phyloP scores from a whole-genome alignment of 108 stramenopile species.

The Skeletonema costatum region DNA sequence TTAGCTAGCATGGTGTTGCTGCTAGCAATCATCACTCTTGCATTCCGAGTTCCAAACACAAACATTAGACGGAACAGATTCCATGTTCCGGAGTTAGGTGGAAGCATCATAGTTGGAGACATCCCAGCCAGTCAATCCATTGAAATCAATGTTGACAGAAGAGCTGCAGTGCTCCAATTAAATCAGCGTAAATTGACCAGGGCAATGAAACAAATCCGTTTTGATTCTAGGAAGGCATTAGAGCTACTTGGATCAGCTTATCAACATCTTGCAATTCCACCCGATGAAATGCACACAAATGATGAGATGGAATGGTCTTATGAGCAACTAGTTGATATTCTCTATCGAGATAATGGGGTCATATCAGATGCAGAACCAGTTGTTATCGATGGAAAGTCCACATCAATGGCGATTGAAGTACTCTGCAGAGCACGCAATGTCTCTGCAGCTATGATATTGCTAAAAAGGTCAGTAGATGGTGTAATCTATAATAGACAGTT shows the following conservation, averaged over 20 bases:
- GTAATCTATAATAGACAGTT: slow-evolving; percentile 18
- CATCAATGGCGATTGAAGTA: slow-evolving; percentile 27
- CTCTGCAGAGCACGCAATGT: slow-evolving; percentile 18
- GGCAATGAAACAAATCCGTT: slow-evolving; percentile 4
- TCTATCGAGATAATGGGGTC: slow-evolving; percentile 1
- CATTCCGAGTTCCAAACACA: neutral
- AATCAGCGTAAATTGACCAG: slow-evolving; percentile 25
- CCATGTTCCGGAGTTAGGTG: neutral
- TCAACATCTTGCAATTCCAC: slow-evolving; percentile 21
- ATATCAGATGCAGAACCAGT: neutral
- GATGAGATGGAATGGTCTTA: slow-evolving; percentile 3
- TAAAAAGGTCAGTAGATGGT: slow-evolving; percentile 31
- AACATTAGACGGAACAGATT: neutral
- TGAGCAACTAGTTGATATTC: slow-evolving; percentile 25
- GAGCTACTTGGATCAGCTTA: slow-evolving; percentile 27
- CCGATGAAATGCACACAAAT: neutral
- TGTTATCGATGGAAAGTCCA: slow-evolving; percentile 40
- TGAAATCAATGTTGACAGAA: neutral
- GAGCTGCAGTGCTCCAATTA: slow-evolving; percentile 4
- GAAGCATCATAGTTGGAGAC: neutral
- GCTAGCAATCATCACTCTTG: neutral
- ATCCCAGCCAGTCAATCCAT: neutral
- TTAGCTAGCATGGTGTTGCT: neutral
- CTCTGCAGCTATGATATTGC: slow-evolving; percentile 14
- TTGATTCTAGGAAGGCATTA: slow-evolving; percentile 17